phyloP scores from a whole-genome alignment of 768 basidiomycete genomes.

The Astraeus odoratus region DNA sequence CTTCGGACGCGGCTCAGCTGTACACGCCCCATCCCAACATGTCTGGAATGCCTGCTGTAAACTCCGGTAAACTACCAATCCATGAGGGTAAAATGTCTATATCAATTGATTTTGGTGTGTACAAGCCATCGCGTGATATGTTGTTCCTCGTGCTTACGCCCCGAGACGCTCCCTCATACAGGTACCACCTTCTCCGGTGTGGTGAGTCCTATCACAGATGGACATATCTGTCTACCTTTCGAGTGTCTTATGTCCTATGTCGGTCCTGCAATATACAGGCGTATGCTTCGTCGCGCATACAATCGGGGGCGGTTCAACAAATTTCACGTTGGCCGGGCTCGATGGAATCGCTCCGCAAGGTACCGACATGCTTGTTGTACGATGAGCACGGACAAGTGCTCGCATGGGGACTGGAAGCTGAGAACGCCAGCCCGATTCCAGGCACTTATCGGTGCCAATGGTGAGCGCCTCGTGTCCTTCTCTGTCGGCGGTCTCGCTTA shows the following conservation, averaged over 20 bases:
- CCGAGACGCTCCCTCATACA: constrained; percentile 21
- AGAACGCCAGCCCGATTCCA: constrained; percentile 63
- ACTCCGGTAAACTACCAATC: constrained; percentile 15
- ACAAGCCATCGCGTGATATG: neutral
- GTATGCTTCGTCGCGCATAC: constrained; percentile 80
- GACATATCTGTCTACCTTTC: neutral
- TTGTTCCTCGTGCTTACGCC: neutral
- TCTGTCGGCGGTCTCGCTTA: neutral
- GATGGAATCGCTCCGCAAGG: constrained; percentile 81
- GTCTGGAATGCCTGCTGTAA: constrained; percentile 1
- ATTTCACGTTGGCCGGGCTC: constrained; percentile 84
- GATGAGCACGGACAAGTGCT: constrained; percentile 65
- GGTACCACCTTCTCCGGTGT: constrained; percentile 87
- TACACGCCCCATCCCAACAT: neutral
- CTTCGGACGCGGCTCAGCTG: no score
- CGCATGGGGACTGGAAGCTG: constrained; percentile 85
- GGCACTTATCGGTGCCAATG: constrained; percentile 57
- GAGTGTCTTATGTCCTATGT: constrained; percentile 1
- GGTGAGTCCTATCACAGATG: constrained; percentile 38
- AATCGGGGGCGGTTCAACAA: constrained; percentile 73
- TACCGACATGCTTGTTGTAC: constrained; percentile 80
- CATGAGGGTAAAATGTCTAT: constrained; percentile 79
- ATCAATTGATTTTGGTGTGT: constrained; percentile 75
- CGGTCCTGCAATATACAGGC: constrained; percentile 40
- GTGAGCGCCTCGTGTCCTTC: constrained; percentile 19